These are phyloP conservation scores for Lodderomyces theae DNA, from an alignment of 1,139 yeast genomes.

Conservation along the genomic window DNA sequence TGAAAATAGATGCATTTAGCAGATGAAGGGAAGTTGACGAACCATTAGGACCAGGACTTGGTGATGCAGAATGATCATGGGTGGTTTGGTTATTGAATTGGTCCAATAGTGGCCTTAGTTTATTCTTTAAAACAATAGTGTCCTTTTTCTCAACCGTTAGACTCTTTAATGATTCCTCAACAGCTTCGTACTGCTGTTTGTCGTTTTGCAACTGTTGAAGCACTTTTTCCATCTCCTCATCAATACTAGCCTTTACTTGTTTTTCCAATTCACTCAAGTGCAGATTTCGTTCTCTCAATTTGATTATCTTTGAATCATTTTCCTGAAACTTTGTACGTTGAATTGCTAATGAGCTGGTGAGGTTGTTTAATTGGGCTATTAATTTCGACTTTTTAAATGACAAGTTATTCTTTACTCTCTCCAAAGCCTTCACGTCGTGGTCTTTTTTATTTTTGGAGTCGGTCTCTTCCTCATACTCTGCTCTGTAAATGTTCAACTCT, in stretches of 20 bases:
- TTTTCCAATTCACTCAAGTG: slow-evolving; percentile 21
- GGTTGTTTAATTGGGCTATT: slow-evolving; percentile 23
- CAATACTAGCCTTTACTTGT: slow-evolving; percentile 22
- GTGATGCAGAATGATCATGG: slow-evolving; percentile 8
- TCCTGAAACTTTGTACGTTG: slow-evolving; percentile 22
- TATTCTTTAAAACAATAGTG: slow-evolving; percentile 17
- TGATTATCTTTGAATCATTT: slow-evolving; percentile 22
- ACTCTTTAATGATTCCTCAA: slow-evolving; percentile 26
- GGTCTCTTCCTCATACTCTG: slow-evolving; percentile 32
- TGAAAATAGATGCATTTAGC: slow-evolving; percentile 21
- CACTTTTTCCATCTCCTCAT: slow-evolving; percentile 16
- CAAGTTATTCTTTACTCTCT: slow-evolving; percentile 28
- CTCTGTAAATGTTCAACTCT: slow-evolving; percentile 21
- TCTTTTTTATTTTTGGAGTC: slow-evolving; percentile 32
- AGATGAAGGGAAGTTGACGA: slow-evolving; percentile 7
- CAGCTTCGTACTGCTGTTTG: slow-evolving; percentile 19
- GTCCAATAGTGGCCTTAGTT: slow-evolving; percentile 30
- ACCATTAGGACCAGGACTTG: slow-evolving; percentile 9
- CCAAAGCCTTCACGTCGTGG: slow-evolving; percentile 32
- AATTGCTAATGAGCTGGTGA: slow-evolving; percentile 20
- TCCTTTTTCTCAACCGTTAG: slow-evolving; percentile 28
- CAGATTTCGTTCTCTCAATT: slow-evolving; percentile 25
- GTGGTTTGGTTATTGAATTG: slow-evolving; percentile 18
- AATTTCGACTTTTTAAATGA: slow-evolving; percentile 33
- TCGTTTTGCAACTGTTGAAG: slow-evolving; percentile 12